phyloP scores from a whole-genome alignment of 352 stramenopile species.

The Globisporangium okanoganense region DNA sequence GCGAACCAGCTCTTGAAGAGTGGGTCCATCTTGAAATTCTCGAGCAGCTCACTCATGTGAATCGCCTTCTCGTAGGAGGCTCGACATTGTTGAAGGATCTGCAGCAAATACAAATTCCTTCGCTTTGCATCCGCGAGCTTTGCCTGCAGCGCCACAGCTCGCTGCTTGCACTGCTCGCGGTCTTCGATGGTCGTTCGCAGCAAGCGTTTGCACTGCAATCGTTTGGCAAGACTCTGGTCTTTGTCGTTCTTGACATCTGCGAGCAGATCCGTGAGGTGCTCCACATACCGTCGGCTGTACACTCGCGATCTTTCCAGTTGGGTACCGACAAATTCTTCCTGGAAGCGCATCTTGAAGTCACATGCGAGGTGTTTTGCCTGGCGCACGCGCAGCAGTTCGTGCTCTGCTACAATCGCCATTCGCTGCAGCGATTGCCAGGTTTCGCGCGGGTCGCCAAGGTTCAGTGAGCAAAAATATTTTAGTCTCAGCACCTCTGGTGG shows the following conservation, averaged over 20 bases:
- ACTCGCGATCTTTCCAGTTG: slow-evolving; percentile 15
- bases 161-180: slow-evolving; percentile 19
- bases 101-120: slow-evolving; percentile 17
- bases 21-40: slow-evolving; percentile 34
- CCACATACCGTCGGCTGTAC: slow-evolving; percentile 6
- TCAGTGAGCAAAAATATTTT: slow-evolving; percentile 16
- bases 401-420: slow-evolving; percentile 10
- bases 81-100: slow-evolving; percentile 21
- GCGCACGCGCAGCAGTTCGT: slow-evolving; percentile 8
- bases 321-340: slow-evolving; percentile 11
- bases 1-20: slow-evolving; percentile 32
- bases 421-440: slow-evolving; percentile 15
- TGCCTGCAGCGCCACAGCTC: slow-evolving; percentile 13
- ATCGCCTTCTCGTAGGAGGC: slow-evolving; percentile 23
- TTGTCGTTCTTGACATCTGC: slow-evolving; percentile 2
- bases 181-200: slow-evolving; percentile 17
- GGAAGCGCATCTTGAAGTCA: slow-evolving; percentile 26
- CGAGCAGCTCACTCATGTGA: slow-evolving; percentile 16
- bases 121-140: slow-evolving; percentile 19
- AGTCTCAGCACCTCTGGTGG: slow-evolving; percentile 8
- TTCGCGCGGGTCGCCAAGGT: background rate
- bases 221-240: slow-evolving; percentile 9
- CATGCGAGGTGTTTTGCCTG: slow-evolving; percentile 4
- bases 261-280: slow-evolving; percentile 13
- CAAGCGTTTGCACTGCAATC: slow-evolving; percentile 4